phyloP scores from a whole-genome alignment of 441 rosid species.

The Aquilaria agallochum region DNA sequence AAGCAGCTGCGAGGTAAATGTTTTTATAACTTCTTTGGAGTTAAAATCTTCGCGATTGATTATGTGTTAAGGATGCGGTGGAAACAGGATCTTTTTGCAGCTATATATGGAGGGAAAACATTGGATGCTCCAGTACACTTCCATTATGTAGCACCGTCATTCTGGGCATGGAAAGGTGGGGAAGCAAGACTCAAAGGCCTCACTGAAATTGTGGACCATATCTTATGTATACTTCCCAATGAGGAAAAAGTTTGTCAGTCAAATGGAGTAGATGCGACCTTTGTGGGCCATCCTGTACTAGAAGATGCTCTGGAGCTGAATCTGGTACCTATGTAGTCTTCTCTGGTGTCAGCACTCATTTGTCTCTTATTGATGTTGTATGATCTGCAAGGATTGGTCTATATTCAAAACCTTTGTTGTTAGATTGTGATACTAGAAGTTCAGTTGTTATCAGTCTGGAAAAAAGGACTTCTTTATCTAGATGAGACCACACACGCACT shows the following conservation, averaged over 20 bases:
- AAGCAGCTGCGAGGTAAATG: constrained; percentile 65
- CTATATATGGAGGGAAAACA: constrained; percentile 37
- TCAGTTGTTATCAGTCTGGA: too few species aligned
- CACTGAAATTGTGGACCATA: constrained; percentile 71
- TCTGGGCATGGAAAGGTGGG: constrained; percentile 99
- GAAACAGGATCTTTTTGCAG: constrained; percentile 72
- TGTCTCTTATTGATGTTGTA: not conserved
- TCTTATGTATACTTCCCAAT: constrained; percentile 84
- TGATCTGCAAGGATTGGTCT: not conserved
- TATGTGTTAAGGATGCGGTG: constrained; percentile 28
- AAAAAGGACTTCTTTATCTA: too few species aligned
- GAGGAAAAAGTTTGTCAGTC: constrained; percentile 60
- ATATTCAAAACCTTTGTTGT: not conserved
- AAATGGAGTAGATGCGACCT: constrained; percentile 70
- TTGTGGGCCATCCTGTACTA: constrained; percentile 83
- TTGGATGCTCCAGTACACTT: constrained; percentile 47
- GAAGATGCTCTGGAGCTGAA: constrained; percentile 65
- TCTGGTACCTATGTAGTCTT: constrained; percentile 37
- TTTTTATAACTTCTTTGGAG: constrained; percentile 5
- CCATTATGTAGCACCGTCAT: constrained; percentile 93
- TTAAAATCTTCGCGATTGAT: constrained; percentile 18
- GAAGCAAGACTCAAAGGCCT: constrained; percentile 68
- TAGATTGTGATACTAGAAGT: too few species aligned
- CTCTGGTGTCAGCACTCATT: not conserved
- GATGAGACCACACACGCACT: too few species aligned